Evolutionary conservation across 495 filamentous ascomycete species (phyloP), one percentile per base, ranked within the genome.

Genomic region (Paragyromitra xinjiangensis): DNA sequence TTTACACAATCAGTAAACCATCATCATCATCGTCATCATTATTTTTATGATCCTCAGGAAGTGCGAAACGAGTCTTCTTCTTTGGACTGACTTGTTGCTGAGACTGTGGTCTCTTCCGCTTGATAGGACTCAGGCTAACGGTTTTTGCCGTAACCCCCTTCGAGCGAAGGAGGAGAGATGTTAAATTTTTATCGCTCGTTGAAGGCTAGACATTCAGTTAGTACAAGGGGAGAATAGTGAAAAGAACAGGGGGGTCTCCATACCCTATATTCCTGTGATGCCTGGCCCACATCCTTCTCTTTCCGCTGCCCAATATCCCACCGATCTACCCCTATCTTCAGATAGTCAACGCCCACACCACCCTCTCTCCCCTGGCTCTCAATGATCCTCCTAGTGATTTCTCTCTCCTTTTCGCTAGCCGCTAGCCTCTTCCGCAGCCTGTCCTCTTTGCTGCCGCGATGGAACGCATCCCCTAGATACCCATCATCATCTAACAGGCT

Each of bases 51-150:
- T 88, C 40, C 90, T 94, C 58, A 4, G 77, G 78, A 24, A 75
- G 65, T 50, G 93, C 88, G 80, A 96, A 95, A 19, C 93, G 85
- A 14, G 92, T 95, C 85, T 94, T 95, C 84, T 95, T 95, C 78
- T 86, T 85, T 12, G 88, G 88, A 87, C 82, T 48, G 16, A 59
- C 16, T 64, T 70, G 61, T 39, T 81, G 40, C 29, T 78, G 26
- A 69, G 73, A n/a, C 63, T 64, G 69, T 84, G 84, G 78, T 48
- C 90, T 84, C 83, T 92, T 93, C 58, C 91, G 85, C 83, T 94
- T 96, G 70, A 90, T 86, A 8, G 94, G 93, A 72, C 90, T 90
- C 42, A 98, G 85, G 37, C 88, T 87, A 40, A 96, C 88, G 67
- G 87, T 85, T 34, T 81, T 85, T 24, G 89, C 90, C 37, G 85